Evolutionary conservation across 148 eudicot species (phyloP).

Genomic region (Cornus controversa): DNA sequence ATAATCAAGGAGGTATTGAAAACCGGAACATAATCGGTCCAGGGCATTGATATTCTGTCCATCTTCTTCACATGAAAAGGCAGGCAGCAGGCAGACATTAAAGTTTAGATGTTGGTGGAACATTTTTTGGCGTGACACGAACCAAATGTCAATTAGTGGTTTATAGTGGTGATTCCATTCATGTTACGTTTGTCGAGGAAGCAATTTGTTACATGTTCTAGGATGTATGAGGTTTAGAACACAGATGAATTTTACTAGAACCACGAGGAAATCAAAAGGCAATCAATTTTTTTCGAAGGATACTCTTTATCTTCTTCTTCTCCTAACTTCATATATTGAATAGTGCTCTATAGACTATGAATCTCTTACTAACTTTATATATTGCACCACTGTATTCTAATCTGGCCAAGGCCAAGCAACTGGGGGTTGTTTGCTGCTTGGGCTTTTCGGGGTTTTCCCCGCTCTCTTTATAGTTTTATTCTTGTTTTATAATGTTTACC

Average conservation of each 20-base stretch:
- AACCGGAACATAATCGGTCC: conserved; percentile 10
- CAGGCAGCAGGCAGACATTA: neutral
- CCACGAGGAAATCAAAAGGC: neutral
- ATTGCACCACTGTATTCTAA: too few relatives aligned
- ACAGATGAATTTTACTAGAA: neutral
- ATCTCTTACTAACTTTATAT: too few relatives aligned
- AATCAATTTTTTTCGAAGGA: neutral
- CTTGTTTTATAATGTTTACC: too few relatives aligned
- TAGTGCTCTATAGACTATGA: too few relatives aligned
- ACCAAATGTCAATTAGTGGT: neutral
- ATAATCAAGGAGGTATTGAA: conserved; percentile 54
- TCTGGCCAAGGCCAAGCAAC: too few relatives aligned
- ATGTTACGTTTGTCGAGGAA: neutral
- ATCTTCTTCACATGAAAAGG: neutral
- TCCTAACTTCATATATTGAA: too few relatives aligned
- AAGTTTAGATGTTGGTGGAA: neutral
- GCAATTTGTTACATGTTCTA: neutral
- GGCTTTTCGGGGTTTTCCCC: too few relatives aligned
- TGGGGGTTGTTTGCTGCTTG: too few relatives aligned
- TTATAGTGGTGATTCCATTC: neutral
- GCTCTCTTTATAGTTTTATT: too few relatives aligned
- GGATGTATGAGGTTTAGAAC: neutral
- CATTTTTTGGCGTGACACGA: neutral
- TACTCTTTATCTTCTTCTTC: too few relatives aligned
- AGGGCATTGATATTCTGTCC: neutral